Conservation (phyloP, 805 yeast species). For the Blastobotrys attinorum region DNA sequence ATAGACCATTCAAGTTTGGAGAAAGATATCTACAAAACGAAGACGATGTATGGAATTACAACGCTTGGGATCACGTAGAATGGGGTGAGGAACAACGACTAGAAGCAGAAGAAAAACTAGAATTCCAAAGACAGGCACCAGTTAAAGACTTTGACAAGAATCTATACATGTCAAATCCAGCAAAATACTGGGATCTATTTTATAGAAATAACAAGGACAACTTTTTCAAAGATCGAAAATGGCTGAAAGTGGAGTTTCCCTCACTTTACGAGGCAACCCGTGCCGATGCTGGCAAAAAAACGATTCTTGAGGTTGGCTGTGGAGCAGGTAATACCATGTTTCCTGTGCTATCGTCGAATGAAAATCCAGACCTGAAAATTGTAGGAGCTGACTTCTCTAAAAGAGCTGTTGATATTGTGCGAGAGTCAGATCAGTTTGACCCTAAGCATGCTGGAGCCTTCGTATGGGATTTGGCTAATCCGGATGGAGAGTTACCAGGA, state of each 20-base stretch:
- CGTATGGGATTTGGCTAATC: conserved; percentile 92
- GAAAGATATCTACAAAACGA: conserved; percentile 66
- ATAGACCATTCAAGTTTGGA: conserved; percentile 87
- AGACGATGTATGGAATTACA: conserved; percentile 77
- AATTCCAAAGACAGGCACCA: conserved; percentile 69
- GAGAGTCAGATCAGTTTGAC: conserved; percentile 51
- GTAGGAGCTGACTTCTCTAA: conserved; percentile 86
- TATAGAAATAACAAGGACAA: conserved; percentile 86
- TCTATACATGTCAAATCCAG: conserved; percentile 76
- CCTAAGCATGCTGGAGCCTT: conserved; percentile 64
- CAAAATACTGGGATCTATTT: conserved; percentile 90
- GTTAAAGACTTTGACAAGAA: conserved; percentile 81
- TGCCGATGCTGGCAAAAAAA: conserved; percentile 58
- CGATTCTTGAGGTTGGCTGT: conserved; percentile 89
- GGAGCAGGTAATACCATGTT: conserved; percentile 97
- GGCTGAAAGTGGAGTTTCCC: conserved; percentile 95
- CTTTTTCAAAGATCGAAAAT: conserved; percentile 92
- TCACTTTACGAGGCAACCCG: conserved; percentile 69
- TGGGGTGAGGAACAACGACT: conserved; percentile 88
- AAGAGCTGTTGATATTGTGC: conserved; percentile 83
- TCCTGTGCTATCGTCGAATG: conserved; percentile 77
- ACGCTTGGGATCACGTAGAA: conserved; percentile 96
- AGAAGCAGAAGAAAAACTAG: conserved; percentile 67
- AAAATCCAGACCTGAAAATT: conserved; percentile 66
- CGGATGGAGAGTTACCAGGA: conserved; percentile 68